phyloP scores from a whole-genome alignment of 2,329 filamentous ascomycete species.

The Pseudocercospora fijiensis region DNA sequence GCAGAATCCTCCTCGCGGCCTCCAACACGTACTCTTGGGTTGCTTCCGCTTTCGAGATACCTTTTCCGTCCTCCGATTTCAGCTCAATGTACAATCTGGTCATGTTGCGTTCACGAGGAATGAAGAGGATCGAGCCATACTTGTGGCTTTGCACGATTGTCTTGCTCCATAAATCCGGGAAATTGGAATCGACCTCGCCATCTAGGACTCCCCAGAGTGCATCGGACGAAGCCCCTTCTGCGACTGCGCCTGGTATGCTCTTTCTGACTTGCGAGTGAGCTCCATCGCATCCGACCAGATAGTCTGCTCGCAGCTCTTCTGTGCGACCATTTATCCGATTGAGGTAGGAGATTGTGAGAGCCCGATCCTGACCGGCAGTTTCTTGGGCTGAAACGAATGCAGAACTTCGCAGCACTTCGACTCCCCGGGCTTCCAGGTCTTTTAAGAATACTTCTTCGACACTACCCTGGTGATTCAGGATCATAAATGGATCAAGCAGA shows the following conservation, averaged over 20 bases:
- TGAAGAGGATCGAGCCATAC: conserved; percentile 69
- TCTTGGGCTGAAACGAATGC: conserved; percentile 57
- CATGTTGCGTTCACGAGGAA: conserved; percentile 71
- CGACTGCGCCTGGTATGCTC: conserved; percentile 55
- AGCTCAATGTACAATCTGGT: conserved; percentile 60
- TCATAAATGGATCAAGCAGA: conserved; percentile 54
- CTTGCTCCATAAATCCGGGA: conserved; percentile 74
- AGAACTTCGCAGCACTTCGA: conserved; percentile 63
- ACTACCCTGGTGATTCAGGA: conserved; percentile 69
- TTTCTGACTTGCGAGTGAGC: conserved; percentile 69
- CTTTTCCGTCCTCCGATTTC: conserved; percentile 40
- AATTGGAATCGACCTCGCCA: conserved; percentile 68
- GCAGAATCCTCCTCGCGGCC: conserved; percentile 53
- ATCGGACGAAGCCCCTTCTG: conserved; percentile 52
- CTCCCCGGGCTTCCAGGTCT: conserved; percentile 64
- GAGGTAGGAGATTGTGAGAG: conserved; percentile 46
- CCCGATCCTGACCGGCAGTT: conserved; percentile 35
- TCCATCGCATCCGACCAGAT: conserved; percentile 70
- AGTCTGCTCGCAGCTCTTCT: conserved; percentile 56
- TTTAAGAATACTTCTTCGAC: conserved; percentile 69
- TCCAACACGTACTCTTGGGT: conserved; percentile 70
- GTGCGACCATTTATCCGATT: conserved; percentile 40
- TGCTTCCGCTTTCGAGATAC: conserved; percentile 36
- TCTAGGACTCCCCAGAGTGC: conserved; percentile 72
- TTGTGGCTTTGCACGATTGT: conserved; percentile 66